Evolutionary conservation across 768 basidiomycete genomes (phyloP).

Genomic region (Lepiota brunneoincarnata): DNA sequence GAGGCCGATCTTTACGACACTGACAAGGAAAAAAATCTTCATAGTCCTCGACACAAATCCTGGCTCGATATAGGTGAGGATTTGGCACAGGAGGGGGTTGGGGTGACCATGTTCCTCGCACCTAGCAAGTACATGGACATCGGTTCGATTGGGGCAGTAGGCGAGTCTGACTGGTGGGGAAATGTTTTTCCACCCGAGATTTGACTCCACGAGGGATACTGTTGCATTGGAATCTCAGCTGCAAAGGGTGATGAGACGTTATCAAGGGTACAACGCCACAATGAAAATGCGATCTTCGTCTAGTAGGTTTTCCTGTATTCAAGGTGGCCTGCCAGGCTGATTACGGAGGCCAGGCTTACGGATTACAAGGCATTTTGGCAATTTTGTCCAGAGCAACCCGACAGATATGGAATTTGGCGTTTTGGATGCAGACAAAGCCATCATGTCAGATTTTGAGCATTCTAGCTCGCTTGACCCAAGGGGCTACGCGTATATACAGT

Average conservation of each 20-base stretch:
- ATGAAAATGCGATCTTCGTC: conserved; percentile 83
- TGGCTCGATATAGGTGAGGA: conserved; percentile 89
- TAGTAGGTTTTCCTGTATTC: conserved; percentile 43
- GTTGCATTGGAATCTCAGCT: conserved; percentile 72
- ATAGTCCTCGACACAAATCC: conserved; percentile 67
- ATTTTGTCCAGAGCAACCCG: conserved; percentile 62
- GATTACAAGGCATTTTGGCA: conserved; percentile 65
- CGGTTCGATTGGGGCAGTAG: conserved; percentile 79
- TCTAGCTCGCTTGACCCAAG: conserved; percentile 65
- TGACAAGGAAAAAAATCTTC: conserved; percentile 83
- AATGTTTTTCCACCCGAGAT: conserved; percentile 90
- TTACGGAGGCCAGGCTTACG: conserved; percentile 48
- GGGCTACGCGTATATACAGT: conserved; percentile 77
- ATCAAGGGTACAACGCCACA: conserved; percentile 76
- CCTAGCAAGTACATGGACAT: conserved; percentile 81
- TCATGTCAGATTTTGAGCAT: conserved; percentile 76
- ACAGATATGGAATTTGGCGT: conserved; percentile 79
- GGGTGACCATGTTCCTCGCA: conserved; percentile 86
- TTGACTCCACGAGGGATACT: conserved; percentile 66
- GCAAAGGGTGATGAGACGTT: conserved; percentile 60
- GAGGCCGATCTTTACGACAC: conserved; percentile 76
- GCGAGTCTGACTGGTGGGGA: conserved; percentile 84
- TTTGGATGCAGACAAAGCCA: conserved; percentile 78
- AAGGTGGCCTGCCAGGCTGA: neutral
- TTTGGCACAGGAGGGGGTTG: conserved; percentile 86